Evolutionary conservation across 1,284 basidiomycete genomes (phyloP).

Genomic region (Ceratobasidium sp.): DNA sequence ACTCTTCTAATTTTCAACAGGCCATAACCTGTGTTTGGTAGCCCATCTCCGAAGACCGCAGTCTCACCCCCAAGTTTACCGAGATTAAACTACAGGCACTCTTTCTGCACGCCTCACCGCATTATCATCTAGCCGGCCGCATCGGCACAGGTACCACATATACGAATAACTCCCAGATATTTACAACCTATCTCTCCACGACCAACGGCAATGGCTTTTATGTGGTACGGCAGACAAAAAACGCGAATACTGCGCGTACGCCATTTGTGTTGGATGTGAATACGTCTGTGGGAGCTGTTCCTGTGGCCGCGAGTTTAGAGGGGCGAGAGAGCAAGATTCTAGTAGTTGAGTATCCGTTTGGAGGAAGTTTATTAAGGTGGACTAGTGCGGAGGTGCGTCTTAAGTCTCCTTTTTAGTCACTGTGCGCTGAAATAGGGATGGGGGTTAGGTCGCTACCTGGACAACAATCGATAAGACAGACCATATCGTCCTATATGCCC

Average conservation of each 20-base stretch:
- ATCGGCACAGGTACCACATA: constrained; percentile 10
- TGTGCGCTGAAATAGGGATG: background rate
- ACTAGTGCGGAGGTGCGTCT: constrained; percentile 36
- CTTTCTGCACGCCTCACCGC: constrained; percentile 44
- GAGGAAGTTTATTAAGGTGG: constrained; percentile 22
- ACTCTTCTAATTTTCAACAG: background rate
- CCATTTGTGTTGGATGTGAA: constrained; percentile 6
- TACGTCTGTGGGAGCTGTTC: background rate
- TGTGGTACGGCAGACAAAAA: constrained; percentile 18
- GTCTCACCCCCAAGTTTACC: constrained; percentile 44
- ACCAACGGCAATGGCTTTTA: constrained; percentile 47
- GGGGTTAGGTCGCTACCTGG: constrained; percentile 55
- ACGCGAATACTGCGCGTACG: constrained; percentile 10
- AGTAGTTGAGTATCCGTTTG: constrained; percentile 37
- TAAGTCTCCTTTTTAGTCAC: background rate
- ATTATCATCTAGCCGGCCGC: constrained; percentile 42
- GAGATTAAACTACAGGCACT: constrained; percentile 47
- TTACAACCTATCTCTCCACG: constrained; percentile 56
- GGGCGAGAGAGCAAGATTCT: constrained; percentile 32
- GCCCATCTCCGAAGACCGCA: constrained; percentile 45
- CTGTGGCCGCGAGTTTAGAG: background rate
- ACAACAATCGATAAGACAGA: constrained; percentile 54
- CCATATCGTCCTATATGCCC: constrained; percentile 57
- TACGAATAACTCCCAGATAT: constrained; percentile 48
- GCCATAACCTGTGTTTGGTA: background rate